These are phyloP conservation scores for Fusarium napiforme DNA, from an alignment of 2,329 filamentous ascomycete genomes.

Conservation along the genomic window DNA sequence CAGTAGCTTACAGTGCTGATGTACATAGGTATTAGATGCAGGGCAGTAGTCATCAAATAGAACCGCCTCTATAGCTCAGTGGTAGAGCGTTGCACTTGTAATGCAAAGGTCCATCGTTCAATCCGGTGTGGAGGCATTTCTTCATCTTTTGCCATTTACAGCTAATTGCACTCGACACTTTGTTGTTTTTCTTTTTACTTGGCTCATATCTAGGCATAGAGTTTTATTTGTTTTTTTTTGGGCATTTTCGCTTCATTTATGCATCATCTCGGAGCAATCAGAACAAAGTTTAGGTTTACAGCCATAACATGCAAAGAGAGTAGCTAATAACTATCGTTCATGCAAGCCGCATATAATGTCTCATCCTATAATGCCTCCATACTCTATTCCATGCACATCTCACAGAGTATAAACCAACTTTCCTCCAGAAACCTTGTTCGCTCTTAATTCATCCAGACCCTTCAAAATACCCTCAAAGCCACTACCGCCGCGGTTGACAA, in stretches of 20 bases:
- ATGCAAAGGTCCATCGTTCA: slow-evolving; percentile 35
- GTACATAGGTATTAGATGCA: not conserved
- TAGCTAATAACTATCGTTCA: not conserved
- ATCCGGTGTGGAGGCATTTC: slow-evolving; percentile 28
- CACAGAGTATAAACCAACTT: slow-evolving; percentile 17
- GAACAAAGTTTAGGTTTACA: not conserved
- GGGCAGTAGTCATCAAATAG: not conserved
- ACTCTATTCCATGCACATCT: not conserved
- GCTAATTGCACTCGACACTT: not conserved
- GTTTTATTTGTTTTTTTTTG: not conserved
- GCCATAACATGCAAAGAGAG: not conserved
- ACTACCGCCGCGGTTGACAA: not conserved
- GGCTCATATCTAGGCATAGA: too few relatives aligned
- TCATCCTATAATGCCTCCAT: not conserved
- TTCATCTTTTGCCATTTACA: not conserved
- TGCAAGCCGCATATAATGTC: not conserved
- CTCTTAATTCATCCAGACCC: slow-evolving; percentile 11
- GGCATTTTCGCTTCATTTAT: not conserved
- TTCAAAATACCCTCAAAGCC: slow-evolving; percentile 1
- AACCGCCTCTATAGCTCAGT: slow-evolving; percentile 32
- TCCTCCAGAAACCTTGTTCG: slow-evolving; percentile 1
- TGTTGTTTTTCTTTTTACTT: not conserved
- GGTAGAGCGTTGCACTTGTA: slow-evolving; percentile 35
- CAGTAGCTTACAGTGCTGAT: accelerated
- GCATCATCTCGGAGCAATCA: accelerated